Evolutionary conservation across 1,284 basidiomycete genomes (phyloP).

Genomic region (Microbotryomycetes sp.): DNA sequence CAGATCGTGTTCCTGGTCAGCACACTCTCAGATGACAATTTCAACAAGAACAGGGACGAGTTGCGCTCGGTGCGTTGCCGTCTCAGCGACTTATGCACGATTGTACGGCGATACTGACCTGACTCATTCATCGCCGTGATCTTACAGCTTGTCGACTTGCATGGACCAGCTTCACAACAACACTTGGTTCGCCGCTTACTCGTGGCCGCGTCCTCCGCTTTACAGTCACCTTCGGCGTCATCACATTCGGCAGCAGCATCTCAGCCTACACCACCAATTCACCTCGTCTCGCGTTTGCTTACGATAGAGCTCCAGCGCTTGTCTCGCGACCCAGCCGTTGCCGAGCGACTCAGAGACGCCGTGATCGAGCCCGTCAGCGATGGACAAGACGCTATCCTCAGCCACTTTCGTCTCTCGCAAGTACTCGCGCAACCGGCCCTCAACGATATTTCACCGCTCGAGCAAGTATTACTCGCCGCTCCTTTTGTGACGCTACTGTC

Average conservation of each 20-base stretch:
- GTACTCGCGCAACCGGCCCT: conserved; percentile 67
- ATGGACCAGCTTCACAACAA: conserved; percentile 88
- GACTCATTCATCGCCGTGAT: conserved; percentile 16
- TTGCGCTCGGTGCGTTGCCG: conserved; percentile 69
- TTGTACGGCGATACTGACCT: background rate
- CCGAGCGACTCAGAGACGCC: conserved; percentile 76
- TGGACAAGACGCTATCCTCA: conserved; percentile 38
- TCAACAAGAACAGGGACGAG: conserved; percentile 80
- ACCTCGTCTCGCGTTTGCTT: conserved; percentile 69
- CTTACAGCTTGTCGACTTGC: conserved; percentile 77
- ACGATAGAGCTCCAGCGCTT: conserved; percentile 80
- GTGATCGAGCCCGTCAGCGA: conserved; percentile 54
- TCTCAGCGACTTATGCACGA: background rate
- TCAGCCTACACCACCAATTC: conserved; percentile 42
- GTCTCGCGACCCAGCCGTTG: conserved; percentile 74
- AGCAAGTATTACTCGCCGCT: conserved; percentile 65
- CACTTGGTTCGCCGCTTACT: conserved; percentile 92
- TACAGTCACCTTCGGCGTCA: conserved; percentile 40
- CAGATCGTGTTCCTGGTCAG: conserved; percentile 86
- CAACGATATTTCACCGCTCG: conserved; percentile 67
- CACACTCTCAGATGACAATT: conserved; percentile 89
- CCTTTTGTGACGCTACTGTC: conserved; percentile 59
- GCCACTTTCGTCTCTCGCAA: conserved; percentile 68
- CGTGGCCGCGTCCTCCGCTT: conserved; percentile 53
- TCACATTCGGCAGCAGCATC: background rate